A percentile compares a stretch with the other conserved stretches of the same genome.
Conservation (phyloP, 257 asterid species). For the Orobanche coerulescens region DNA sequence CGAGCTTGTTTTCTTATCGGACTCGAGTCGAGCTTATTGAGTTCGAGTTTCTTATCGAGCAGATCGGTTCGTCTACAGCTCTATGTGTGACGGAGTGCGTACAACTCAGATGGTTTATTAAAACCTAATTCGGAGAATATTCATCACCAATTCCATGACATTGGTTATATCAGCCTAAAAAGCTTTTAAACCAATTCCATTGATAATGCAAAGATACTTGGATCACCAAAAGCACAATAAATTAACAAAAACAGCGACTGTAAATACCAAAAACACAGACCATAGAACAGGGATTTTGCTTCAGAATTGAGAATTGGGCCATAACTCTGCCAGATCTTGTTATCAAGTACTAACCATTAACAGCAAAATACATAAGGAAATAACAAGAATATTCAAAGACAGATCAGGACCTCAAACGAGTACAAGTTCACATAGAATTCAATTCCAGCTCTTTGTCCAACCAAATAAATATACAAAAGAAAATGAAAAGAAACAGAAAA, state of each 20-base stretch:
- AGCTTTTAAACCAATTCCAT: background rate
- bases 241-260: constrained; percentile 4
- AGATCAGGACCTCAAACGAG: constrained; percentile 20
- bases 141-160: constrained; percentile 7
- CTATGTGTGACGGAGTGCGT: no score
- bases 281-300: constrained; percentile 3
- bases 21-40: no score
- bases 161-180: constrained; percentile 8
- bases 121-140: constrained; percentile 2
- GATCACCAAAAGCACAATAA: background rate
- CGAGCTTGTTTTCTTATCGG: no score
- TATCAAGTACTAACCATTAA: constrained; percentile 1
- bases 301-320: constrained; percentile 14
- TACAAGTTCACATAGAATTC: constrained; percentile 12
- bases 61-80: no score
- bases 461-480: no score
- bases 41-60: no score
- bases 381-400: constrained; percentile 9
- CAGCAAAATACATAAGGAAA: background rate
- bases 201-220: background rate
- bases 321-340: constrained; percentile 25
- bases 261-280: background rate
- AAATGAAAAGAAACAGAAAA: background rate
- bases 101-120: no score
- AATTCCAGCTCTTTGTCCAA: background rate